These are phyloP conservation scores for Linderina pennispora DNA, from an alignment of 192 early-diverging fungal species.

Conservation along the genomic window DNA sequence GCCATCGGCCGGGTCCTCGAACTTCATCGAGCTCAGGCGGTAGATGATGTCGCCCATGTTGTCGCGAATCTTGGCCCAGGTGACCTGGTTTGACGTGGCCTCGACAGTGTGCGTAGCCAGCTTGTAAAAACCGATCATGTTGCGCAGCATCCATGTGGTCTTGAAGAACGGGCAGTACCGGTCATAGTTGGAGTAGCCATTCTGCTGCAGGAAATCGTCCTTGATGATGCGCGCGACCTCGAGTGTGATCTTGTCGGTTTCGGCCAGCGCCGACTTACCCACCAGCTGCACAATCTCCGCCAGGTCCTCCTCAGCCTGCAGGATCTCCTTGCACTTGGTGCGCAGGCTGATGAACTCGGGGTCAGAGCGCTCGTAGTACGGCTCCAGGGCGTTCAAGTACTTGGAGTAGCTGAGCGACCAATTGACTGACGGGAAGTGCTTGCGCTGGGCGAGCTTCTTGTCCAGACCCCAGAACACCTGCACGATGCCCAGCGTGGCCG, in stretches of 20 bases:
- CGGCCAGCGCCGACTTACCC: constrained; percentile 88
- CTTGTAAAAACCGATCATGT: constrained; percentile 96
- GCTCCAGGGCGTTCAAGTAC: constrained; percentile 95
- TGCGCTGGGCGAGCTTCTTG: constrained; percentile 99
- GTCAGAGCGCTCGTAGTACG: constrained; percentile 91
- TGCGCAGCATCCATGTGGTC: constrained; percentile 96
- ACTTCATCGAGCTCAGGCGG: constrained; percentile 99
- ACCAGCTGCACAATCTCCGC: constrained; percentile 99
- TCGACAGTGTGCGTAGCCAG: constrained; percentile 94
- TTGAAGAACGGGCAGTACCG: constrained; percentile 99
- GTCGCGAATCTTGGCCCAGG: constrained; percentile 95
- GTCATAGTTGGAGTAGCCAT: constrained; percentile 98
- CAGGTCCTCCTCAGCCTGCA: constrained; percentile 98
- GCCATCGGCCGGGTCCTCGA: constrained; percentile 98
- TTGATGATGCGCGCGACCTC: constrained; percentile 97
- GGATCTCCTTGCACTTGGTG: constrained; percentile 94
- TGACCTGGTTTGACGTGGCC: constrained; percentile 78
- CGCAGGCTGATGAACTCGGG: constrained; percentile 89
- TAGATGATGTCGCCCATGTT: constrained; percentile 88
- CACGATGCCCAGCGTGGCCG: constrained; percentile 95
- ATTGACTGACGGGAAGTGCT: constrained; percentile 99
- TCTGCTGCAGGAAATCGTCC: constrained; percentile 99
- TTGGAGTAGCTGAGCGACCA: constrained; percentile 98
- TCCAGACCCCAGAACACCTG: constrained; percentile 99
- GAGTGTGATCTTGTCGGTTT: constrained; percentile 98